phyloP scores from a whole-genome alignment of 2,329 filamentous ascomycete genomes.

The Beauveria caledonica region DNA sequence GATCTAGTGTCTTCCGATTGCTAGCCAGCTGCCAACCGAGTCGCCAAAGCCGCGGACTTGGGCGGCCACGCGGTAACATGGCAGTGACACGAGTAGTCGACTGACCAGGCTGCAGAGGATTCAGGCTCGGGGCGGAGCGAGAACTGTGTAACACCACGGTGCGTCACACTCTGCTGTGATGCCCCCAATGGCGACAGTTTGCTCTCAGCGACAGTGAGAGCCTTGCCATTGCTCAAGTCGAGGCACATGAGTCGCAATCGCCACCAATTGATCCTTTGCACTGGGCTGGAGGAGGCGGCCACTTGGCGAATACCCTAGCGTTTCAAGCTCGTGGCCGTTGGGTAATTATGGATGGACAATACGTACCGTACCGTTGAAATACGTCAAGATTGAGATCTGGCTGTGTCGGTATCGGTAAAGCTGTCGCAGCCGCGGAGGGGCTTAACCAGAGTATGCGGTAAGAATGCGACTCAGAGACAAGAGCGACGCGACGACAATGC shows the following conservation, averaged over 20 bases:
- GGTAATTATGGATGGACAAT: not conserved
- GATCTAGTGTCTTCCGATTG: not conserved
- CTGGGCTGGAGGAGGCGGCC: not conserved
- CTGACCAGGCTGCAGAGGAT: not conserved
- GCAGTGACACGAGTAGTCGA: not conserved
- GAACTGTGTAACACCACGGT: not conserved
- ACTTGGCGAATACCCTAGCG: not conserved
- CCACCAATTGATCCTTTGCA: not conserved
- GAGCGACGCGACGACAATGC: not conserved
- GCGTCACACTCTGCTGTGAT: not conserved
- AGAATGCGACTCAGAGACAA: not conserved
- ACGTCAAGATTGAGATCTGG: not conserved
- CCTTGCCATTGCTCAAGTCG: not conserved
- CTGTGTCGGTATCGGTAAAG: not conserved
- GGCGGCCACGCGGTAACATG: not conserved
- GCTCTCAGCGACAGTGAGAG: not conserved
- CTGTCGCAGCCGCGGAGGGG: not conserved
- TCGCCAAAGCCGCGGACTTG: not conserved
- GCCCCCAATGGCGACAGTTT: not conserved
- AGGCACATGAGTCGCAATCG: not conserved
- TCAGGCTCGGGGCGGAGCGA: not conserved
- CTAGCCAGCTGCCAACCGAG: not conserved
- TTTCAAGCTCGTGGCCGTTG: not conserved
- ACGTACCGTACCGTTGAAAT: slow-evolving; percentile 1
- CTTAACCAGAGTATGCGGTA: not conserved